These are phyloP conservation scores for Yamadazyma sp. DNA, from an alignment of 1,139 yeast species.

Conservation along the genomic window DNA sequence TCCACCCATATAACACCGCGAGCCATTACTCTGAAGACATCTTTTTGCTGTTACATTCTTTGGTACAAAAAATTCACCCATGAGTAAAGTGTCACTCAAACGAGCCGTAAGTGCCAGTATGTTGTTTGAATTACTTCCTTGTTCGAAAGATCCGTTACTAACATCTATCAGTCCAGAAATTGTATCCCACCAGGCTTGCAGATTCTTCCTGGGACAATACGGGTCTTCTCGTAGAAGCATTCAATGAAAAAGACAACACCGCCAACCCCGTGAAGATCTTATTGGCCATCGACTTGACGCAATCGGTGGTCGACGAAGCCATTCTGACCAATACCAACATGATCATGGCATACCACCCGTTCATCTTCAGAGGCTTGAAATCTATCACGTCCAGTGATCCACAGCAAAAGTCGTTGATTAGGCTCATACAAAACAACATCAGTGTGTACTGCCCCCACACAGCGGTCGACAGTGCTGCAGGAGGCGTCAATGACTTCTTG, in stretches of 20 bases:
- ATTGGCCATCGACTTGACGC: constrained; percentile 82
- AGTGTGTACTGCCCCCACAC: constrained; percentile 96
- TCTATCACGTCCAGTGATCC: constrained; percentile 67
- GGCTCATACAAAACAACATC: constrained; percentile 70
- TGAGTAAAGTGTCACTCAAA: constrained; percentile 43
- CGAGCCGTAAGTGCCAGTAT: constrained; percentile 49
- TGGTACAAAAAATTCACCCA: too few species aligned
- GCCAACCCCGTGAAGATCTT: constrained; percentile 47
- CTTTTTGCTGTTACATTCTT: too few species aligned
- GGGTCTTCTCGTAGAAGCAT: constrained; percentile 75
- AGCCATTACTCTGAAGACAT: too few species aligned
- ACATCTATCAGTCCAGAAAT: constrained; percentile 50
- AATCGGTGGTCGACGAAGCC: constrained; percentile 85
- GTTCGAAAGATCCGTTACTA: neutral
- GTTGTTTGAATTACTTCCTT: constrained; percentile 12
- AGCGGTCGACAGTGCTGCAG: constrained; percentile 87
- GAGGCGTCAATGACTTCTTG: constrained; percentile 94
- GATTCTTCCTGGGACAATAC: constrained; percentile 94
- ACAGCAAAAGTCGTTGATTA: constrained; percentile 76
- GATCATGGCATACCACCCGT: constrained; percentile 91
- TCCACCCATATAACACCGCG: constrained; percentile 39
- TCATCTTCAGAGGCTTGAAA: constrained; percentile 87
- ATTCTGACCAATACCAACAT: constrained; percentile 48
- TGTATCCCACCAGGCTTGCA: constrained; percentile 74
- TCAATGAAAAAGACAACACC: constrained; percentile 22